Evolutionary conservation across 2,329 filamentous ascomycete species (phyloP).

Genomic region (Zasmidium citrigriseum): DNA sequence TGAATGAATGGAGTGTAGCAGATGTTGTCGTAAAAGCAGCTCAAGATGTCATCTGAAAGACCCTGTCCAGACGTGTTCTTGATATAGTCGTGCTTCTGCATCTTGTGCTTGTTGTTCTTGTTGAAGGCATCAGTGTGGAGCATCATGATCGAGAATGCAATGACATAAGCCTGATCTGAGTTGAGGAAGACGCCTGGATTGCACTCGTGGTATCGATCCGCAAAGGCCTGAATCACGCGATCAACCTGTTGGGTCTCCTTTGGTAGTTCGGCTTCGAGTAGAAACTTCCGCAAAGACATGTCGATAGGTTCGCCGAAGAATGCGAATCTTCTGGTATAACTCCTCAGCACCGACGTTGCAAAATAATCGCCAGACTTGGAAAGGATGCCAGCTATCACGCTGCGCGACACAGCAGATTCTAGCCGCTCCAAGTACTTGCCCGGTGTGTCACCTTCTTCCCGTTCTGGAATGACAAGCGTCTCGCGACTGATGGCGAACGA

Average conservation of each 20-base stretch:
- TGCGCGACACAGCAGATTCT: constrained; percentile 76
- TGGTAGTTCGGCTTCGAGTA: constrained; percentile 94
- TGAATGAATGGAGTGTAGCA: constrained; percentile 98
- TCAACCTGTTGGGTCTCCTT: constrained; percentile 99
- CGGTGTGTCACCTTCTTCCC: constrained; percentile 84
- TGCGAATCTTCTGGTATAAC: constrained; percentile 91
- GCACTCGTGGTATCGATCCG: constrained; percentile 95
- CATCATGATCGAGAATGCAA: constrained; percentile 94
- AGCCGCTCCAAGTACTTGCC: constrained; percentile 84
- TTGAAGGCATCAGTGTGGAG: constrained; percentile 99
- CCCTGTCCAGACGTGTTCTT: constrained; percentile 92
- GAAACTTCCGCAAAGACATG: constrained; percentile 91
- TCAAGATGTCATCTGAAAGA: constrained; percentile 88
- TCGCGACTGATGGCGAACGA: constrained; percentile 78
- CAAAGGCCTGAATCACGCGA: constrained; percentile 88
- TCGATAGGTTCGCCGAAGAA: constrained; percentile 98
- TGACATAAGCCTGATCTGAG: constrained; percentile 95
- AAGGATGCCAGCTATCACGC: constrained; percentile 79
- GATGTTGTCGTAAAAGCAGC: constrained; percentile 98
- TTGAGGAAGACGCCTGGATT: constrained; percentile 93
- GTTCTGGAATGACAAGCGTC: constrained; percentile 69
- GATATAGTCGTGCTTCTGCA: constrained; percentile 93
- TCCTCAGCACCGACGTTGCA: constrained; percentile 78
- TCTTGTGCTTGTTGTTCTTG: constrained; percentile 99
- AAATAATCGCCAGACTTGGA: constrained; percentile 87